Percentiles rank a stretch among this genome's conserved stretches.
Evolutionary conservation across 1,284 basidiomycete species (phyloP).

Genomic region (Hemileccinum hortonii): DNA sequence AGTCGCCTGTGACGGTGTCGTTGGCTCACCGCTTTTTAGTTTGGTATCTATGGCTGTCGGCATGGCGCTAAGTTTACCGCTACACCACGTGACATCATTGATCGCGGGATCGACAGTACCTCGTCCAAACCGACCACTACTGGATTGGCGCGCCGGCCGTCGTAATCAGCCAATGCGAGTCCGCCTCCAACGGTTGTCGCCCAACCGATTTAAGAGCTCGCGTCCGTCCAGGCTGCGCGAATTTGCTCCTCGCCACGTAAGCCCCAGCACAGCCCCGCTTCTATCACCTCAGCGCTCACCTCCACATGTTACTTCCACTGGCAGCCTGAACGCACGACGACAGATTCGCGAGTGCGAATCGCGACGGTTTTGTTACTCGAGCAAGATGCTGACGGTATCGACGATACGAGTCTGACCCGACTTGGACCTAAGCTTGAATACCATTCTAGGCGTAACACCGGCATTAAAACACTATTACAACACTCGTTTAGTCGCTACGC

Average conservation of each 20-base stretch:
- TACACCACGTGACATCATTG: too few species aligned
- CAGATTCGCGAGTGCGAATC: conserved; percentile 10
- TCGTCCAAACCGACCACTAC: conserved; percentile 6
- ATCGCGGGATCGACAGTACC: conserved; percentile 1
- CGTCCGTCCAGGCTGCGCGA: conserved; percentile 9
- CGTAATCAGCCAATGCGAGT: conserved; percentile 13
- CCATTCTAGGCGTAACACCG: too few species aligned
- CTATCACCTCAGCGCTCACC: neutral
- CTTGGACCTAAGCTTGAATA: too few species aligned
- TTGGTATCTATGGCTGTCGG: too few species aligned
- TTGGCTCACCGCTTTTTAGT: too few species aligned
- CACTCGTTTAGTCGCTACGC: too few species aligned
- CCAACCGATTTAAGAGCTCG: too few species aligned
- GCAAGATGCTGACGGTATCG: conserved; percentile 5
- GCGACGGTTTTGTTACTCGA: neutral
- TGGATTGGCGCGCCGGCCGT: conserved; percentile 9
- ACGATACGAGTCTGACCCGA: neutral
- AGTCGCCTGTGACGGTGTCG: too few species aligned
- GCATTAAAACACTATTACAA: too few species aligned
- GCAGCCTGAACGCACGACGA: conserved; percentile 10
- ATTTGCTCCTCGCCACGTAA: conserved; percentile 15
- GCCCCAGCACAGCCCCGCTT: neutral
- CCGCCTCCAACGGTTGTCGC: too few species aligned
- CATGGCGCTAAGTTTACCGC: too few species aligned
- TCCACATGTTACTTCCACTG: too few species aligned